These are phyloP conservation scores for Ananas comosus DNA, from an alignment of 176 grass and related monocot genomes.

Conservation along the genomic window DNA sequence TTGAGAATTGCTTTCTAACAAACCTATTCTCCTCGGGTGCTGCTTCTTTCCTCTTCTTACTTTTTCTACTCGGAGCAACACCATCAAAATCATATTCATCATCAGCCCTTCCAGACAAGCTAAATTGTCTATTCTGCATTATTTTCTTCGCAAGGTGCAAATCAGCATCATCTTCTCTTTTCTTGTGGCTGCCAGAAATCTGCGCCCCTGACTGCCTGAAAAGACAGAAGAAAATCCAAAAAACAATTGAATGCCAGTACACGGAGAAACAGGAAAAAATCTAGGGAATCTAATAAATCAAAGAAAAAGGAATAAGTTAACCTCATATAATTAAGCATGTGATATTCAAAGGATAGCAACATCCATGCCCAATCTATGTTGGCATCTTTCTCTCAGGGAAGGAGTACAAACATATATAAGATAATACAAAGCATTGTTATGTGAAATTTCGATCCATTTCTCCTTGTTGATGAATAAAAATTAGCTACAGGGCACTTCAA, in stretches of 20 bases:
- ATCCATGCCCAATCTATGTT: background rate
- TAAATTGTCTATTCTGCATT: slow-evolving; percentile 73
- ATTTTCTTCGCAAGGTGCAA: slow-evolving; percentile 72
- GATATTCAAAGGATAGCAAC: background rate
- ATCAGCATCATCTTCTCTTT: slow-evolving; percentile 83
- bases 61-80: slow-evolving; percentile 61
- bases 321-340: background rate
- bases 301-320: too few relatives aligned
- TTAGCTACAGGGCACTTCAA: too few relatives aligned
- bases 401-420: background rate
- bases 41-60: slow-evolving; percentile 48
- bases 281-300: too few relatives aligned
- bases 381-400: background rate
- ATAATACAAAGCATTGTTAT: background rate
- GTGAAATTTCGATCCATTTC: too few relatives aligned
- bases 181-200: slow-evolving; percentile 41
- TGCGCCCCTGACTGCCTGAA: slow-evolving; percentile 42
- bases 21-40: slow-evolving; percentile 29
- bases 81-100: slow-evolving; percentile 92
- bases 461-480: too few relatives aligned
- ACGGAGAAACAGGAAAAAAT: too few relatives aligned
- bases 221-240: slow-evolving; percentile 2
- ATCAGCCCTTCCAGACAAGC: slow-evolving; percentile 52
- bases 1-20: slow-evolving; percentile 29
- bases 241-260: background rate